Conservation (phyloP, 331 rosid species). For the Prunus yedoensis region DNA sequence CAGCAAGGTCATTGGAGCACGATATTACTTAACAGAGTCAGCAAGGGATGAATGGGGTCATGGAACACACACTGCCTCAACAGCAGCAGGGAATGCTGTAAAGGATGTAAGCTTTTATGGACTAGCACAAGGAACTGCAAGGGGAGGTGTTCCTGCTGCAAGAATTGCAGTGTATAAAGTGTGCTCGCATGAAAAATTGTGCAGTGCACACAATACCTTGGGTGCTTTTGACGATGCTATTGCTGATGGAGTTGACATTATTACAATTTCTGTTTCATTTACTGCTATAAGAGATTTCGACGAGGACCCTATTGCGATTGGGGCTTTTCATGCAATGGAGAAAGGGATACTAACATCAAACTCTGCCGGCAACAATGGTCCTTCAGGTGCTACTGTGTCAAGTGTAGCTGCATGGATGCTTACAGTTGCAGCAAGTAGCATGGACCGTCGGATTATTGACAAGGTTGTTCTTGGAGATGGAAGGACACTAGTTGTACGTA, state of each 20-base stretch:
- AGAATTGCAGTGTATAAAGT: too few relatives aligned
- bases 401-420: constrained; percentile 51
- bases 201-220: background rate
- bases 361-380: constrained; percentile 45
- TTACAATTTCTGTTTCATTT: constrained; percentile 23
- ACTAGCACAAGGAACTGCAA: too few relatives aligned
- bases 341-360: constrained; percentile 42
- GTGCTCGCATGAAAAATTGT: background rate
- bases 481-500: background rate
- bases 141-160: too few relatives aligned
- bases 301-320: constrained; percentile 25
- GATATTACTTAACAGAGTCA: constrained; percentile 1
- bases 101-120: too few relatives aligned
- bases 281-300: background rate
- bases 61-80: too few relatives aligned
- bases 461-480: constrained; percentile 17
- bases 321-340: constrained; percentile 49
- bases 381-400: background rate
- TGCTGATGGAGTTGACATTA: constrained; percentile 53
- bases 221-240: constrained; percentile 19
- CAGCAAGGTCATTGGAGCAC: constrained; percentile 44
- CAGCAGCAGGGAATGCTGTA: too few relatives aligned
- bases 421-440: constrained; percentile 41
- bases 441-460: constrained; percentile 27
- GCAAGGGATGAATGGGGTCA: too few relatives aligned